Evolutionary conservation across 192 early-diverging fungal species (phyloP), one percentile per base, ranked within the genome.

Genomic region (Entomortierella lignicola): DNA sequence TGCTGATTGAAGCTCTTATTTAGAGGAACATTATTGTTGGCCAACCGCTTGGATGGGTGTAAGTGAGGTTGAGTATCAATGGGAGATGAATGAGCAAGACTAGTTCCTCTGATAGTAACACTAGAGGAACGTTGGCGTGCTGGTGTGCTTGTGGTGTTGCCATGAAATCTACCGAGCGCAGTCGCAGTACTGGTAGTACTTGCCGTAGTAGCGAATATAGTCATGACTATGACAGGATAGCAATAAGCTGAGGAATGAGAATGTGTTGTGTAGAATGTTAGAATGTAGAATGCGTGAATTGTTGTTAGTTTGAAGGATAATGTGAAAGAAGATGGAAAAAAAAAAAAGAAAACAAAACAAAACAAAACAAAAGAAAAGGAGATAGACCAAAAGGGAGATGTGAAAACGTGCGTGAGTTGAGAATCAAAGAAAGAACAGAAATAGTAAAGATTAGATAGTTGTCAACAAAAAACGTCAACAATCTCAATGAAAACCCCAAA

Each of bases 81-180:
- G 25, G 47, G 20, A 13, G 25, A 6, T 58, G 41, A 66, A 54
- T 13, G 8, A n/a, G 25, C 4, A 27, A 26, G 2, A 5, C 13
- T 30, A 29, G 30, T 58, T 12, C 34, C 29, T 57, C 32, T 52
- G 55, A 8, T 12, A n/a, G 60, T 68, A 15, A 79, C 59, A 42
- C 67, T 70, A 25, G 75, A 79, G 2, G 75, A 79, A 1, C 75
- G 75, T 51, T 79, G 75, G 4, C 75, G 50, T 25, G 59, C 65
- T 1, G 53, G 39, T 1, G 61, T 59, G 47, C 67, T 26, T 13
- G 23, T 55, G n/a, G 34, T 20, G 37, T 13, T 55, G 25, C 18
- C 43, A 23, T 79, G 68, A 29, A 79, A 55, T 50, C 75, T 62
- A 48, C 67, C 67, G 21, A 79, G 60, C 8, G 72, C 62, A 31